Evolutionary conservation across 495 filamentous ascomycete species (phyloP).

Genomic region (Lasiosphaeria hispida): DNA sequence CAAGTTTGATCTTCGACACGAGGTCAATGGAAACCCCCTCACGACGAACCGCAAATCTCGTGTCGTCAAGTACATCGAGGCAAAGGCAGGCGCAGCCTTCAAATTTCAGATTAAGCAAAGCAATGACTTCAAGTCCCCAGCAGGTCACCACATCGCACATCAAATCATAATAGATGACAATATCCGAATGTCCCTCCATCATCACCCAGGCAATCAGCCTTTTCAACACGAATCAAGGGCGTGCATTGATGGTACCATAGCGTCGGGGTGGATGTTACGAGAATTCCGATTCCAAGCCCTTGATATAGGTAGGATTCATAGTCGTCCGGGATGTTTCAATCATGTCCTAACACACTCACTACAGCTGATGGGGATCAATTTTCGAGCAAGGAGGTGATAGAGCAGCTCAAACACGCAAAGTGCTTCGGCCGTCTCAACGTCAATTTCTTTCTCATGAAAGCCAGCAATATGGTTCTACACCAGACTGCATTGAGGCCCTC

Average conservation of each 20-base stretch:
- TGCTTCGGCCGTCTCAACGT: not conserved
- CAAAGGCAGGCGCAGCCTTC: slow-evolving; percentile 13
- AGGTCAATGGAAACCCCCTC: not conserved
- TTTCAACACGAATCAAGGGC: too few species aligned
- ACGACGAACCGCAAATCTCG: not conserved
- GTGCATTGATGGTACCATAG: too few species aligned
- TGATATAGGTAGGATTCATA: too few species aligned
- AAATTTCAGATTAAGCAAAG: not conserved
- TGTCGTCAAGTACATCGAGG: slow-evolving; percentile 21
- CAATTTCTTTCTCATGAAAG: not conserved
- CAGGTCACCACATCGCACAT: not conserved
- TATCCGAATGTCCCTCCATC: not conserved
- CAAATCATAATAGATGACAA: not conserved
- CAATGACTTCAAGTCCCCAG: not conserved
- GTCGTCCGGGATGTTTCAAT: too few species aligned
- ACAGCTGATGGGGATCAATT: not conserved
- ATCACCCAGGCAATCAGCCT: too few species aligned
- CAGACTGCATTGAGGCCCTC: not conserved
- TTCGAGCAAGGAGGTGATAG: not conserved
- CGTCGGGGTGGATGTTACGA: too few species aligned
- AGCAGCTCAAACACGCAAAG: not conserved
- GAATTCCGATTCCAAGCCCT: too few species aligned
- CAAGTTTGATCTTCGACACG: not conserved
- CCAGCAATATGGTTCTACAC: not conserved
- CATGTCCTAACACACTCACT: too few species aligned